Evolutionary conservation across 148 eudicot genomes (phyloP), one percentile per base, ranked within the genome.

Genomic region (Vaccinium myrtillus): DNA sequence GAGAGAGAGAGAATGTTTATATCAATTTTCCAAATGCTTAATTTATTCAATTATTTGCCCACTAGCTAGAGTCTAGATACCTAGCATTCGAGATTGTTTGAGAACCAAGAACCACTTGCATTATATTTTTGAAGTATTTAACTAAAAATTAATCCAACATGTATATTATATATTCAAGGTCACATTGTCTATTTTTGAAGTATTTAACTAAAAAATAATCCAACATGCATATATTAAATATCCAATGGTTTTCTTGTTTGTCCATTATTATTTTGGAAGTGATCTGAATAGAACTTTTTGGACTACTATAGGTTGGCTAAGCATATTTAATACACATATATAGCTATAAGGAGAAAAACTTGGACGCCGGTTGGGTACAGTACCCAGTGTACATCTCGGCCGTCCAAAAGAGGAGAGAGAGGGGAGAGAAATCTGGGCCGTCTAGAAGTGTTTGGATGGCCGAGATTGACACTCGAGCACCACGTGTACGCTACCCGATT

Each of bases 121-220:
- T 12, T 14, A 12, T 54, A 56, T 9, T 3, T 30, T 55, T 32
- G 36, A 56, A 56, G 25, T 30, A 30, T 55, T 77, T 36, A 79
- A 36, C 39, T 21, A 63, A 32, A 13, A 78, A 63, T 56, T 79
- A 79, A 19, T 56, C 69, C 82, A 27, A 55, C 82, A 79, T 56
- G 49, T 10, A 27, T 56, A 16, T 18, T 78, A n/a, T 54, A 54
- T 43, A 43, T 43, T 43, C 5, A 43, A 39, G 1, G 46, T 43
- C 46, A 43, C 6, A 43, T 43, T 43, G 46, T 4, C 5, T 43
- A 43, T 43, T 4, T 39, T 43, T 39, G 43, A 39, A 39, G 43
- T 39, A 39, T 39, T 43, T 43, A 43, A 43, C 46, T 43, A 1
- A 43, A 43, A 43, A 43, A 19, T 79, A 79, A 19, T 79, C 69